A percentile compares a stretch with the other conserved stretches of the same genome.
Evolutionary conservation across 83 land plant species (phyloP).

Genomic region (Larix sibirica): DNA sequence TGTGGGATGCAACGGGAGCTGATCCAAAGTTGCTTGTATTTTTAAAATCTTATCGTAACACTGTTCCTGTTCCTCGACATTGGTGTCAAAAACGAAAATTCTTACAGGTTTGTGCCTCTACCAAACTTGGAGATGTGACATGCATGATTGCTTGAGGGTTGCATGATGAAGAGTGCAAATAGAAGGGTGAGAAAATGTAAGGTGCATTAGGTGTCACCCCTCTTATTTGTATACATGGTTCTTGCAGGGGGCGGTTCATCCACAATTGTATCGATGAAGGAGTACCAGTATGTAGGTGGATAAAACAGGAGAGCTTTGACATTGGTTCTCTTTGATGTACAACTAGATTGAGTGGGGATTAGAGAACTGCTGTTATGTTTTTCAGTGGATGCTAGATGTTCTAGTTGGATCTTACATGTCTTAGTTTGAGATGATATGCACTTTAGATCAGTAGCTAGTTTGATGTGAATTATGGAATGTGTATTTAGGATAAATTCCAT

Average conservation of each 20-base stretch:
- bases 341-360: constrained; percentile 34
- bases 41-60: constrained; percentile 92
- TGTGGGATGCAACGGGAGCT: constrained; percentile 98
- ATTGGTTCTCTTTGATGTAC: constrained; percentile 30
- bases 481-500: not conserved
- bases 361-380: constrained; percentile 7
- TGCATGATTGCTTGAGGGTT: constrained; percentile 21
- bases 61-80: constrained; percentile 99
- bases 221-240: constrained; percentile 92
- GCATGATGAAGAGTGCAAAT: constrained; percentile 12
- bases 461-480: not conserved
- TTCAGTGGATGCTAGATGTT: not conserved
- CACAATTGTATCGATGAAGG: constrained; percentile 61
- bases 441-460: not conserved
- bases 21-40: constrained; percentile 96
- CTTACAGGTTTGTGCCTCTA: constrained; percentile 74
- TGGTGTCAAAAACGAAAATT: constrained; percentile 99
- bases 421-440: constrained; percentile 2
- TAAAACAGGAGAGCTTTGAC: constrained; percentile 43
- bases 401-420: not conserved
- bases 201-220: constrained; percentile 76
- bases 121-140: constrained; percentile 10
- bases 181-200: constrained; percentile 44
- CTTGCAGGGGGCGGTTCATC: constrained; percentile 87
- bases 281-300: constrained; percentile 82